Evolutionary conservation across 768 basidiomycete genomes (phyloP).

Genomic region (Mycena epipterygia): DNA sequence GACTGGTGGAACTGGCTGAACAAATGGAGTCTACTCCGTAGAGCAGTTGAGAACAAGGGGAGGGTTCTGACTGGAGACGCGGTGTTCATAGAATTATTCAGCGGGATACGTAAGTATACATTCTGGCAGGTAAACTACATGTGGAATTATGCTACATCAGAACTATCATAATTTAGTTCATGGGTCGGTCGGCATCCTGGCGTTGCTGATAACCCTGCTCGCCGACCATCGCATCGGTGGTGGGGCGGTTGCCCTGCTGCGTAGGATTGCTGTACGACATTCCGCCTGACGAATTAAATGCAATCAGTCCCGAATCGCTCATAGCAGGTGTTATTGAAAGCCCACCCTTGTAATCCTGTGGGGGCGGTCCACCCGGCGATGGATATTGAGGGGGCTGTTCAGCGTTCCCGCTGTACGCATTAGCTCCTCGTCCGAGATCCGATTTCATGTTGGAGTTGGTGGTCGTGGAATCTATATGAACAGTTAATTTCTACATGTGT

Average conservation of each 20-base stretch:
- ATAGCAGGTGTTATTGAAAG: not conserved
- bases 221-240: conserved; percentile 4
- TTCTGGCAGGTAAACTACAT: conserved; percentile 7
- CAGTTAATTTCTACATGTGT: not conserved
- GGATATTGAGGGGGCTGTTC: conserved; percentile 25
- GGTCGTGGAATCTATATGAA: conserved; percentile 21
- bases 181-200: conserved; percentile 23
- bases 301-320: not conserved
- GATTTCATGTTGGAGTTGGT: not conserved
- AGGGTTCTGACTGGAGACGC: too few relatives aligned
- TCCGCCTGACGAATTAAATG: conserved; percentile 6
- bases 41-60: too few relatives aligned
- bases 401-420: conserved; percentile 25
- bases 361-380: conserved; percentile 9
- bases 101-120: too few relatives aligned
- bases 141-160: not conserved
- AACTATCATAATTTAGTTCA: not conserved
- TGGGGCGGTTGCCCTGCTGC: conserved; percentile 26
- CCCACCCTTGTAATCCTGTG: conserved; percentile 14
- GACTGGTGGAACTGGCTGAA: too few relatives aligned
- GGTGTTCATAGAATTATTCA: too few relatives aligned
- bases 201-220: conserved; percentile 22
- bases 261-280: conserved; percentile 26
- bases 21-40: too few relatives aligned
- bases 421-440: conserved; percentile 24